Base-by-base conservation (phyloP, 768 basidiomycete species). In the Collybia nuda region DNA sequence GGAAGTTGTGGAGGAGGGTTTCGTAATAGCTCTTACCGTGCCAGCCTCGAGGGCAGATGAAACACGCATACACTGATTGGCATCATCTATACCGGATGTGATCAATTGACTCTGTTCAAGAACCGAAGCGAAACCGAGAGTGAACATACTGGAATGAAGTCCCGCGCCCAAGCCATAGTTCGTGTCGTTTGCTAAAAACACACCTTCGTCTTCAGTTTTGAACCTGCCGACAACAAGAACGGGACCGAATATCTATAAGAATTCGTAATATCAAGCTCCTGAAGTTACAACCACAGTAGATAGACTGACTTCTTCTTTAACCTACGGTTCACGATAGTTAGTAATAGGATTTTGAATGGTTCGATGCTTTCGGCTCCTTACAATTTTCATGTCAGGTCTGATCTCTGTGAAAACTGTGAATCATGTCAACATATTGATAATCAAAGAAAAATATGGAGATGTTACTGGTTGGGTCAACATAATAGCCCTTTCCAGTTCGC, bases 111-210 rank as follows among this genome's bases (percentile, higher is more conserved):
- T 11, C 32, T 3, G 14, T 32, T 32, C 3, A 45, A 19, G 32
- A 40, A 19, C 35, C 12, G 18, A 40, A 3, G 12, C 12, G 14
- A 32, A 6, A 3, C 32, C 12, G 12, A 51, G 37, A 19, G 35
- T 40, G 44, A 47, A 70, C 82, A 55, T 66, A 89, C 90, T 88
- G 35, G 84, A 94, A 69, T 95, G 93, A 44, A 98, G 74, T 7
- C 90, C 96, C 12, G 94, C 93, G 7, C 92, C 94, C 29, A 98
- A 79, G 29, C 96, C 96, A 66, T 96, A 98, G 43, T 75, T 80
- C 5, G 93, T 92, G 62, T 88, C 82, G 68, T 98, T 98, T 28
- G 94, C 95, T 14, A 93, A 69, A 37, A 73, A 62, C 56, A 98
- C 83, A 3, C 85, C 93, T 63, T 97, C 92, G 51, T 88, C 86